phyloP scores from a whole-genome alignment of 2,329 filamentous ascomycete species.

The Colletotrichum trifolii region DNA sequence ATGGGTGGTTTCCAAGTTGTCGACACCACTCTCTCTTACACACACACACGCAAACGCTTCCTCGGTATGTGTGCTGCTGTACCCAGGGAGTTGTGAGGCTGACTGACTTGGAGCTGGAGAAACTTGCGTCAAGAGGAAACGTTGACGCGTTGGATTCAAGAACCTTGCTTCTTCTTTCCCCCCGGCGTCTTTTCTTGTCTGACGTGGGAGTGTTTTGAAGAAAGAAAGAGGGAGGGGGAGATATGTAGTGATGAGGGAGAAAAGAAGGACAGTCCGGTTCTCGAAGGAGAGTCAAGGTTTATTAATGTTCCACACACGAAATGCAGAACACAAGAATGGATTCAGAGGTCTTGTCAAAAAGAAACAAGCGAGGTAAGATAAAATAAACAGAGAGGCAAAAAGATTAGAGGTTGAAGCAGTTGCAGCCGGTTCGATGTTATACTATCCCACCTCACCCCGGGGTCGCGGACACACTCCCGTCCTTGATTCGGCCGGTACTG shows the following conservation, averaged over 20 bases:
- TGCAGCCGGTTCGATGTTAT: slow-evolving; percentile 33
- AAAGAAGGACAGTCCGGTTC: background rate
- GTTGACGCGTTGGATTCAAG: too few relatives aligned
- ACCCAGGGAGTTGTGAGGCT: too few relatives aligned
- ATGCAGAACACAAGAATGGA: background rate
- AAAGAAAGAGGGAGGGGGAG: background rate
- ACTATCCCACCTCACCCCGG: slow-evolving; percentile 10
- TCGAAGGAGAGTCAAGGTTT: slow-evolving; percentile 1
- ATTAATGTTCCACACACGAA: slow-evolving; percentile 20
- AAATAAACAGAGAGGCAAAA: background rate
- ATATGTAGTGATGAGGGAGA: background rate
- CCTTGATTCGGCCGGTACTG: slow-evolving; percentile 15
- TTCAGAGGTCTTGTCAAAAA: background rate
- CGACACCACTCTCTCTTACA: background rate
- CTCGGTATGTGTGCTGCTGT: background rate
- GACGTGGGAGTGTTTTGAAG: slow-evolving; percentile 33
- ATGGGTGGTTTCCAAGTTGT: slow-evolving; percentile 3
- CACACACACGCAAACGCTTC: background rate
- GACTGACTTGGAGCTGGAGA: too few relatives aligned
- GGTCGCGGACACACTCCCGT: slow-evolving; percentile 1
- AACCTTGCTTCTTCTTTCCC: too few relatives aligned
- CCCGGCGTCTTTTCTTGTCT: slow-evolving; percentile 21
- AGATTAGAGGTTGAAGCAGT: slow-evolving; percentile 12
- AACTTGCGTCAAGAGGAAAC: too few relatives aligned
- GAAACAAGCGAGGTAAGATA: background rate